These are phyloP conservation scores for Penicillium steckii DNA, from an alignment of 495 filamentous ascomycete species.

Conservation along the genomic window DNA sequence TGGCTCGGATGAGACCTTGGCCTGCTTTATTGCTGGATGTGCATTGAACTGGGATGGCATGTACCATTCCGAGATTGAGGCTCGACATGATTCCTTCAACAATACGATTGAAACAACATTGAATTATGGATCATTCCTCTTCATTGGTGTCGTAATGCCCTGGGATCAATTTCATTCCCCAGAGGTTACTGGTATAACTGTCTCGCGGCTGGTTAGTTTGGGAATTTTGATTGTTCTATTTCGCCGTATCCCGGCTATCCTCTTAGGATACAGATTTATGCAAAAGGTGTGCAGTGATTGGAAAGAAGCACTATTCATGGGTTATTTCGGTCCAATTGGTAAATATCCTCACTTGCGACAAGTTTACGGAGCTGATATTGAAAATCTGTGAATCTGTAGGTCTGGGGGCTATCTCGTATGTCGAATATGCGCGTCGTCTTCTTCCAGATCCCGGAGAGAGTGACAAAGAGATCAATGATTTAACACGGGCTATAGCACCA, in stretches of 20 bases:
- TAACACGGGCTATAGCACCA: conserved; percentile 46
- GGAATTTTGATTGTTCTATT: conserved; percentile 35
- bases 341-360: no score
- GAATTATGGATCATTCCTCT: conserved; percentile 45
- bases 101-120: conserved; percentile 31
- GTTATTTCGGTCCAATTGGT: conserved; percentile 43
- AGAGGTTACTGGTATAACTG: conserved; percentile 28
- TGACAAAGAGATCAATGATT: conserved; percentile 50
- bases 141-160: conserved; percentile 41
- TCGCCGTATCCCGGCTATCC: conserved; percentile 37
- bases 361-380: no score
- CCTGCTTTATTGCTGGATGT: conserved; percentile 40
- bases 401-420: conserved; percentile 37
- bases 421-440: conserved; percentile 54
- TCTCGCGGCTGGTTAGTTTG: conserved; percentile 28
- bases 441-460: conserved; percentile 50
- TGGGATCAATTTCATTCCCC: conserved; percentile 35
- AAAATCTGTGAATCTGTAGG: conserved; percentile 31
- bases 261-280: conserved; percentile 39
- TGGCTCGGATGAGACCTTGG: conserved; percentile 40
- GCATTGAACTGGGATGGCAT: conserved; percentile 40
- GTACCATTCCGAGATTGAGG: conserved; percentile 33
- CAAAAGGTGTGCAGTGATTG: conserved; percentile 33
- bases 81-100: conserved; percentile 41
- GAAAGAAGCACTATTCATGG: conserved; percentile 43